These are phyloP conservation scores for Celoporthe dispersa DNA, from an alignment of 2,329 filamentous ascomycete genomes.

Conservation along the genomic window DNA sequence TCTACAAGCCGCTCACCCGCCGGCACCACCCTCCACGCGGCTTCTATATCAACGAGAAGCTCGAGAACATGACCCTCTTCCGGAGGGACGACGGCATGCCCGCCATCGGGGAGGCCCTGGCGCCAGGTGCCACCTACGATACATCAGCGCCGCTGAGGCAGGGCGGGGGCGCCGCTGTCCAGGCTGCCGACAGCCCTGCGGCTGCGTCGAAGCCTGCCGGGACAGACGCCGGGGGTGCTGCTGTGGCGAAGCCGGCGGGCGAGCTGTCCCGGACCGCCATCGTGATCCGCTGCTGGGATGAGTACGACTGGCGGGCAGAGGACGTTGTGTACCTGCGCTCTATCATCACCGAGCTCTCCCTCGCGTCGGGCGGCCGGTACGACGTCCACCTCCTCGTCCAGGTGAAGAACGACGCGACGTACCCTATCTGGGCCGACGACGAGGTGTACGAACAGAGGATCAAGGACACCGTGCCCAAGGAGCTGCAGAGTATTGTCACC, in stretches of 20 bases:
- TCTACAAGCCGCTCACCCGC: conserved; percentile 61
- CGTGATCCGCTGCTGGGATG: conserved; percentile 81
- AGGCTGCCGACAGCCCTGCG: conserved; percentile 25
- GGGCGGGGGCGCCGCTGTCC: background rate
- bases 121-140: conserved; percentile 17
- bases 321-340: conserved; percentile 82
- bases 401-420: conserved; percentile 73
- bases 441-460: conserved; percentile 70
- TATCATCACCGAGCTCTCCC: conserved; percentile 78
- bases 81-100: conserved; percentile 34
- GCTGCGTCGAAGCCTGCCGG: conserved; percentile 31
- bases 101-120: conserved; percentile 28
- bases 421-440: conserved; percentile 79
- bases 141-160: background rate
- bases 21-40: conserved; percentile 50
- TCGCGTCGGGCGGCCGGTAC: conserved; percentile 85
- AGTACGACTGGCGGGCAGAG: conserved; percentile 77
- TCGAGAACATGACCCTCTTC: conserved; percentile 33
- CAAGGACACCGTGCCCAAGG: conserved; percentile 72
- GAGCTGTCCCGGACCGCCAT: conserved; percentile 71
- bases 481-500: conserved; percentile 87
- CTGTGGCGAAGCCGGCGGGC: conserved; percentile 34
- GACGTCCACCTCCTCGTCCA: conserved; percentile 86
- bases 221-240: conserved; percentile 22
- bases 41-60: conserved; percentile 53